Evolutionary conservation across 1,284 basidiomycete species (phyloP), one percentile per base, ranked within the genome.

Genomic region (Laetiporus sulphureus): DNA sequence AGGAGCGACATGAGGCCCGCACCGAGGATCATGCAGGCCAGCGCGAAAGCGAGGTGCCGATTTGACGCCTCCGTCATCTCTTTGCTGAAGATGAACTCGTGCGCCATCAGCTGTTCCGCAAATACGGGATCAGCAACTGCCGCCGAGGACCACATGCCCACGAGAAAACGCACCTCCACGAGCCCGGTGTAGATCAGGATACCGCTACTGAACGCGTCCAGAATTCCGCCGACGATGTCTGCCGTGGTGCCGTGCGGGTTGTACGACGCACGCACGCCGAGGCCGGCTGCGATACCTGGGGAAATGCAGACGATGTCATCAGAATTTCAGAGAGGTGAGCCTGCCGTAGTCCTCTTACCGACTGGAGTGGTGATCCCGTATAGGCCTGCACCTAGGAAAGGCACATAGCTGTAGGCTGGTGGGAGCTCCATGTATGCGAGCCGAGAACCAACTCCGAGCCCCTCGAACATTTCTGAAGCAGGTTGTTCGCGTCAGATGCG

Each of bases 151-250:
- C n/a, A n/a, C n/a, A 27, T 27, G 25, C 13, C 25, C 13, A 13
- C 25, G 25, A 13, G 25, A 19, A 32, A 4, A 41, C 25, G 13
- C 54, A 84, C 80, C 77, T 95, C 91, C 22, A 94, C 91, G 21
- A 94, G 69, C 39, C 86, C 92, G 0, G 93, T 95, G 64, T 95
- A 97, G 13, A 95, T 68, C 42, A 98, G 64, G 55, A 98, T 91
- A 3, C 94, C 94, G 0, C 90, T 76, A 43, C 88, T 92, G 34
- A 91, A 64, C 8, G 91, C 75, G 58, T 97, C 92, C 53, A 97
- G 72, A 1, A 89, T 66, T 16, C 94, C 94, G 42, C 80, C 81
- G 48, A 91, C 83, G 48, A 93, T 85, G 39, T 75, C 79, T 3
- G 89, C 85, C 0, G 73, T 83, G 0, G 79, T 65, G 44, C 79